Evolutionary conservation across 1,284 basidiomycete species (phyloP), one percentile per base, ranked within the genome.

Genomic region (Trichosporon sp.): DNA sequence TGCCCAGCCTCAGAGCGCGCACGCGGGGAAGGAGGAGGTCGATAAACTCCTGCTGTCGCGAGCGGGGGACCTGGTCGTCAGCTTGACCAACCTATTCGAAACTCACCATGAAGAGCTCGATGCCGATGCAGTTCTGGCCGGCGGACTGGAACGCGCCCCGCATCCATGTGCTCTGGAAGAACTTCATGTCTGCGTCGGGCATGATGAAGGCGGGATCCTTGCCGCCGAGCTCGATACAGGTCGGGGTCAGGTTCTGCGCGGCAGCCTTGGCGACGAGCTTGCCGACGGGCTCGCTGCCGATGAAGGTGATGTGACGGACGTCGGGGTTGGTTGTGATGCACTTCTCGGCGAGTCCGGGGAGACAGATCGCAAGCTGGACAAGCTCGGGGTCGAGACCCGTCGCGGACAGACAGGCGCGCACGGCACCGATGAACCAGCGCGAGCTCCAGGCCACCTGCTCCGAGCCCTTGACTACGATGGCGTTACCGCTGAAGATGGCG

Each of bases 41-140:
- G 75, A 91, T 87, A 67, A 99, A 88, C 5, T 89, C 87, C 38
- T 91, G 88, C 63, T 74, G 73, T 19, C 66, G 48, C 6, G 66
- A 16, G 35, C 73, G 71, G 6, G 73, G 73, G 4, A 71, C 48
- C 40, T 40, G 37, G 10, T 26, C 76, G 94, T 93, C 21, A 65
- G 64, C 11, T 43, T 7, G 35, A 5, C 19, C 32, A 14, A 5
- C 2, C 5, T 5, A 12, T 6, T 32, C 26, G 26, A 10, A 31
- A 65, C 64, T 40, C 40, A 98, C 93, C 63, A 98, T 88, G 75
- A 98, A 89, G 0, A 95, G 89, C 83, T 99, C 96, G 71, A 96
- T 92, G 35, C 96, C 95, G 76, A 97, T 96, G 81, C 96, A 99
- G 81, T 98, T 98, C 84, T 98, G 96, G 16, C 96, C 96, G 56